Base-by-base conservation (phyloP, 176 grass and related monocot species). In the Rhynchospora pubera region DNA sequence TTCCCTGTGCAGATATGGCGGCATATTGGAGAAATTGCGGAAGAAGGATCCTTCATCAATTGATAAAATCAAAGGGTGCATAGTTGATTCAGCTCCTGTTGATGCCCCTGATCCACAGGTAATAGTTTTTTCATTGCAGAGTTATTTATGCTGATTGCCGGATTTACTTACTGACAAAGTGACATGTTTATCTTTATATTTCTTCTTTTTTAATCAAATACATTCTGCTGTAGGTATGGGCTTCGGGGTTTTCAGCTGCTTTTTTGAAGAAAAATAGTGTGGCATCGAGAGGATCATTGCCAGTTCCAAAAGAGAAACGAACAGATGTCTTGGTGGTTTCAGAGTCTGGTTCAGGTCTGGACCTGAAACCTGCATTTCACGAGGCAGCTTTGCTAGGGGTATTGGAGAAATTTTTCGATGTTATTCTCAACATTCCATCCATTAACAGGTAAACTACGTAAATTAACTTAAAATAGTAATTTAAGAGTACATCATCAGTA, bases 201-300 rank as follows among this genome's bases (percentile, higher is more conserved):
- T 34, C 32, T 67, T 4, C n/a, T n/a, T 69, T n/a, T 7, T 53
- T 26, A 2, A 79, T 16, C 12, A 8, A 0, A 64, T 68, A 59
- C 45, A 14, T 75, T 21, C 45, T 74, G 24, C 0, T 81, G 16
- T 82, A 98, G 96, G 91, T 98, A 60, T 98, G 96, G 96, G 96
- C 96, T 61, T 91, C 78, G 23, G 96, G 96, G 23, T 98, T 98
- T 83, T 98, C 96, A 0, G 96, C 96, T 84, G 96, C 96, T 62
- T 68, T 98, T 79, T 72, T 98, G 87, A 94, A 94, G 77, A 98
- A 98, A 76, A 80, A 84, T 16, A 94, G 92, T 16, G 50, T 98
- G 45, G 65, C 90, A 13, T 88, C 96, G 5, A 94, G 93, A 84
- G 90, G 90, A 42, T 32, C 55, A 3, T 79, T 61, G 23, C 5